A percentile compares a stretch with the other conserved stretches of the same genome.
phyloP scores from a whole-genome alignment of 805 yeast species.

The Wickerhamiella dianesei region DNA sequence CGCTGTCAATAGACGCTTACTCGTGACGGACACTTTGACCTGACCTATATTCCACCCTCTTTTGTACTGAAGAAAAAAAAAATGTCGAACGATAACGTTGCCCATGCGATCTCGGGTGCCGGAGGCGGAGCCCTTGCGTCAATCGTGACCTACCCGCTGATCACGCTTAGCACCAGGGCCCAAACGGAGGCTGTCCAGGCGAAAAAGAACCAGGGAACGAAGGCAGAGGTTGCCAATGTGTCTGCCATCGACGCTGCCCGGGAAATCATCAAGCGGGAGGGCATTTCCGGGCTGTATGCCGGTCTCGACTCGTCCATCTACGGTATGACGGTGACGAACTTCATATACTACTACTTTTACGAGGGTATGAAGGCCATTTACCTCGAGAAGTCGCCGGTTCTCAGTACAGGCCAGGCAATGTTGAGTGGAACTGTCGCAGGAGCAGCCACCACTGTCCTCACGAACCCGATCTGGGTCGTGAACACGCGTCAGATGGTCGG shows the following conservation, averaged over 20 bases:
- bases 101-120: constrained; percentile 92
- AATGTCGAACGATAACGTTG: constrained; percentile 32
- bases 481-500: constrained; percentile 75
- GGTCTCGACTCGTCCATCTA: constrained; percentile 80
- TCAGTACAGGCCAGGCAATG: constrained; percentile 53
- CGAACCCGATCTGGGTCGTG: constrained; percentile 94
- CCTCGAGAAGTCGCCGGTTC: constrained; percentile 21
- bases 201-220: constrained; percentile 4
- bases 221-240: constrained; percentile 14
- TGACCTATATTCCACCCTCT: too few species aligned
- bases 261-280: constrained; percentile 42
- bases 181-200: constrained; percentile 42
- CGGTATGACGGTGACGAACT: constrained; percentile 77
- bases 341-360: constrained; percentile 81
- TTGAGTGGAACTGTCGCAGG: constrained; percentile 79
- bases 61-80: not conserved
- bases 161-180: constrained; percentile 74
- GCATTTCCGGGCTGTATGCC: constrained; percentile 57
- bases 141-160: constrained; percentile 80
- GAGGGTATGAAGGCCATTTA: constrained; percentile 40
- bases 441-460: constrained; percentile 60
- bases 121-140: constrained; percentile 83
- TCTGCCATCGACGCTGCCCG: constrained; percentile 30
- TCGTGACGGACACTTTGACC: too few species aligned
- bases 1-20: too few species aligned